phyloP scores from a whole-genome alignment of 768 basidiomycete species.

The Collybia nuda region DNA sequence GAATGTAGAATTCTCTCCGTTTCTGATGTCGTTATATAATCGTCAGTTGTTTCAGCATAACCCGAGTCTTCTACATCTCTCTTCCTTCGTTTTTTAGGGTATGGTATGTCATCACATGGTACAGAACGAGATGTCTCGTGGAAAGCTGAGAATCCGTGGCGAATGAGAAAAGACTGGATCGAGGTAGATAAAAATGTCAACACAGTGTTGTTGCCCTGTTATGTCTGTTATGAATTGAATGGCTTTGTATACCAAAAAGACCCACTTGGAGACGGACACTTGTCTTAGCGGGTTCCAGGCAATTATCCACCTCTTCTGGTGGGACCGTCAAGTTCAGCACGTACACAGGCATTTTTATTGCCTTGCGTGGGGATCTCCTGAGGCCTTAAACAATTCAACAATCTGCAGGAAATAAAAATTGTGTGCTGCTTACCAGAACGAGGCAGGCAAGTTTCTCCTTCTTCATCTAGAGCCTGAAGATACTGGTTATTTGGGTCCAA shows the following conservation, averaged over 20 bases:
- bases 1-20: neutral
- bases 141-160: constrained; percentile 54
- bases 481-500: neutral
- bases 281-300: constrained; percentile 77
- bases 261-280: constrained; percentile 67
- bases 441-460: constrained; percentile 47
- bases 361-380: constrained; percentile 76
- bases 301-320: constrained; percentile 68
- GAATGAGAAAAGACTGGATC: constrained; percentile 60
- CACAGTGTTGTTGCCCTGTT: constrained; percentile 61
- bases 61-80: constrained; percentile 31
- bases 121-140: constrained; percentile 13
- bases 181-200: constrained; percentile 54
- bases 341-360: constrained; percentile 79
- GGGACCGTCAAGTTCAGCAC: constrained; percentile 77
- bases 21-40: neutral
- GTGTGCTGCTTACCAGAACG: constrained; percentile 36
- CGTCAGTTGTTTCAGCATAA: constrained; percentile 26
- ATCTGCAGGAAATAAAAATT: constrained; percentile 2
- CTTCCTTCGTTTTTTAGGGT: constrained; percentile 56
- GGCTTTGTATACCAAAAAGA: constrained; percentile 5
- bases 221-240: constrained; percentile 6
- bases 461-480: constrained; percentile 67
- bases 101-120: constrained; percentile 15
- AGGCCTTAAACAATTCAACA: constrained; percentile 34